Percentiles rank a stretch among this genome's conserved stretches.
Conservation (phyloP, 768 basidiomycete species). For the Cyathus striatus region DNA sequence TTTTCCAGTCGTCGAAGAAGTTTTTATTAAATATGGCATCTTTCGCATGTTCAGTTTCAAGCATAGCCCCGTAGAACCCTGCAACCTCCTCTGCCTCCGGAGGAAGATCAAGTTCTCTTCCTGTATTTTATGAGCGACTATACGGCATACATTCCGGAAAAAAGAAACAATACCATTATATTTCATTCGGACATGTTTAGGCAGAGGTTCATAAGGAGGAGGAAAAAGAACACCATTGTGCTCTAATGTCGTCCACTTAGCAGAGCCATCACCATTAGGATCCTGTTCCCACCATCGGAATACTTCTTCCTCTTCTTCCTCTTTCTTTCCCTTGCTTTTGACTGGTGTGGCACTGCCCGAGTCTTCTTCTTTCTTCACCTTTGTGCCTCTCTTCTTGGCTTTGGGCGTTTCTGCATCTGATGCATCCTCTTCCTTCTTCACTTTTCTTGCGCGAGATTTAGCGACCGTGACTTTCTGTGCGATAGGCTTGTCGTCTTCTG, state of each 20-base stretch:
- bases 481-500: constrained; percentile 38
- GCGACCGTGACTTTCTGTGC: constrained; percentile 40
- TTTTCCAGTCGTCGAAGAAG: constrained; percentile 90
- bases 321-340: constrained; percentile 52
- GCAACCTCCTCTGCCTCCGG: constrained; percentile 94
- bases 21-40: constrained; percentile 89
- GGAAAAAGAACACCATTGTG: constrained; percentile 96
- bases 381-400: constrained; percentile 31
- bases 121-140: constrained; percentile 32
- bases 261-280: constrained; percentile 65
- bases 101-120: constrained; percentile 72
- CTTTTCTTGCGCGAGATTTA: constrained; percentile 48
- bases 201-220: constrained; percentile 86
- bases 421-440: constrained; percentile 45
- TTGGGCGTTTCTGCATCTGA: constrained; percentile 38
- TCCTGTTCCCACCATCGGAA: constrained; percentile 89
- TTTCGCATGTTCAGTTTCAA: constrained; percentile 89
- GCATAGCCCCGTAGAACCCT: constrained; percentile 88
- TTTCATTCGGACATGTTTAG: constrained; percentile 83
- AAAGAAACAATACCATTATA: constrained; percentile 65
- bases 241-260: constrained; percentile 94
- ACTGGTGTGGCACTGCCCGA: constrained; percentile 31
- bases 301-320: constrained; percentile 68
- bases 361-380: constrained; percentile 32
- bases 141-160: constrained; percentile 11